Base-by-base conservation (phyloP, 306 rosid genomes). In the Pyrus betulifolia region DNA sequence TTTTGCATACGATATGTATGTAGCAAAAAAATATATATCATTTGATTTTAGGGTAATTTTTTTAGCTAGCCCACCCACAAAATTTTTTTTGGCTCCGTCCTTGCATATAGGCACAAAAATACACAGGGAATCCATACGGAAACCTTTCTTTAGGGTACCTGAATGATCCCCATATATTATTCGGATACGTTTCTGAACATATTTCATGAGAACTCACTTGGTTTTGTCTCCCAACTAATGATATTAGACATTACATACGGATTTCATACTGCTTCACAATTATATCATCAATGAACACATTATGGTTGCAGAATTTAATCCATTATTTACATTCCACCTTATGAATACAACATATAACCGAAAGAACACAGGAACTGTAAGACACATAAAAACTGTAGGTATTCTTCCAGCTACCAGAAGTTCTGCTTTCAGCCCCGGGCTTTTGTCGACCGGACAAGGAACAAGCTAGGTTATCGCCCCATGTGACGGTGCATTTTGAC, bases 201-300 rank as follows among this genome's bases (percentile, higher is more conserved):
- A 44, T 57, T 35, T 78, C 76, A 21, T 33, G 72, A 71, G 30
- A 73, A 51, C 46, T 55, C 81, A 83, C 79, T 80, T 77, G 83
- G 69, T 58, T 61, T 74, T 80, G 81, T 55, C 62, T 57, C 66
- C 74, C 25, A 71, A 35, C 23, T 44, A 46, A 19, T 42, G 49
- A 7, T 15, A 49, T 57, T 3, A 18, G n/a, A 17, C 7, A 30
- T 67, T 55, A 59, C 33, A 46, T 55, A 59, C 33, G 35, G 46
- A 2, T 67, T 44, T 62, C 42, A 22, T 42, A 3, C 13, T 74
- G 69, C 35, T 25, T 69, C 35, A 31, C 45, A 44, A n/a, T 44
- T 28, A 25, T 69, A 35, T 75, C 71, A 65, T 57, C 60, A 38
- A 72, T 23, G 7, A 57, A 72, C 78, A 54, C n/a, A 55, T 21